Percentiles rank a stretch among this genome's conserved stretches.
Evolutionary conservation across 2,329 filamentous ascomycete genomes (phyloP).

Genomic region (Beauveria bassiana): DNA sequence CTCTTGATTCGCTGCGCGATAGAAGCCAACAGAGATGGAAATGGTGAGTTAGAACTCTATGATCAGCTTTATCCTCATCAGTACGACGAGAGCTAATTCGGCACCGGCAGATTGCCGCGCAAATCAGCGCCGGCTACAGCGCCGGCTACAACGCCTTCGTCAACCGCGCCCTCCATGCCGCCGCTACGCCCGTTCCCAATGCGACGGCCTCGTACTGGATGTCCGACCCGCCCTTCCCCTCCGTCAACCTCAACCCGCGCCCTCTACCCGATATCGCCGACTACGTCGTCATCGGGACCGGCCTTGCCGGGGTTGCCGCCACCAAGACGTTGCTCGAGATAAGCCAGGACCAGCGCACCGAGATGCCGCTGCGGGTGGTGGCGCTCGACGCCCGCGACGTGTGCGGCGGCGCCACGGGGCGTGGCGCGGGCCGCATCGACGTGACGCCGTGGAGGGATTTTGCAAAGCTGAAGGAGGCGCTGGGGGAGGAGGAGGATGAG

Average conservation of each 20-base stretch:
- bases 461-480: slow-evolving; percentile 20
- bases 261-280: slow-evolving; percentile 33
- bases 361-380: slow-evolving; percentile 24
- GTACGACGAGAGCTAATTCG: no score
- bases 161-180: slow-evolving; percentile 23
- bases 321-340: slow-evolving; percentile 23
- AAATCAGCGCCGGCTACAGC: not conserved
- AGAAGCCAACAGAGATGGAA: not conserved
- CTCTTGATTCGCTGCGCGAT: not conserved
- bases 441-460: slow-evolving; percentile 36
- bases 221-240: slow-evolving; percentile 33
- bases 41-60: not conserved
- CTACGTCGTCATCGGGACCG: slow-evolving; percentile 46
- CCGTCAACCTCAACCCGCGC: slow-evolving; percentile 27
- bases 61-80: no score
- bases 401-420: slow-evolving; percentile 44
- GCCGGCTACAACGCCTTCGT: slow-evolving; percentile 20
- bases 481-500: slow-evolving; percentile 21
- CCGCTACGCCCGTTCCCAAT: slow-evolving; percentile 33
- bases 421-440: slow-evolving; percentile 47
- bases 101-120: not conserved
- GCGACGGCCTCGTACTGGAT: slow-evolving; percentile 41
- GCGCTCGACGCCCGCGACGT: slow-evolving; percentile 43
- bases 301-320: slow-evolving; percentile 38
- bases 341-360: slow-evolving; percentile 7